Evolutionary conservation across 371 early-diverging fungal genomes (phyloP), one percentile per base, ranked within the genome.

Genomic region (Mucor irregularis): DNA sequence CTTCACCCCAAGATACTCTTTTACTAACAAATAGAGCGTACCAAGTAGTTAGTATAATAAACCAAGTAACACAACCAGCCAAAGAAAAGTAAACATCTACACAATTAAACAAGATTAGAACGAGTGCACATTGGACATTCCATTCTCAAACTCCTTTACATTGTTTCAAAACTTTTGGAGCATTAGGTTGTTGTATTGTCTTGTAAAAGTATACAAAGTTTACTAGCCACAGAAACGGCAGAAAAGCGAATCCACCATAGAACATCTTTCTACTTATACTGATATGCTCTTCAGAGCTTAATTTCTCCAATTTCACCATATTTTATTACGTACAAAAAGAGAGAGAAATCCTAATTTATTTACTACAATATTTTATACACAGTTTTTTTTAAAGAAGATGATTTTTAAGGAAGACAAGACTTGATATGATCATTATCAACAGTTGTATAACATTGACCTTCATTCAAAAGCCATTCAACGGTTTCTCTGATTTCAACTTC

Each of bases 391-490:
- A n/a, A n/a, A n/a, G n/a, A n/a, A n/a, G n/a, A 39, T 39, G 21
- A 24, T 28, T 14, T 40, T 53, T 60, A 55, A 44, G 55, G 51
- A 11, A 51, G 31, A 42, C 53, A 62, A 4, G 78, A 66, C 62
- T 80, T 82, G 52, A 81, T 62, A 55, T 89, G 85, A 19, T 75
- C 62, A 9, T 86, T 84, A 60, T 87, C 87, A 42, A 79, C 71
- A 22, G 89, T 90, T 50, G 58, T 73, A 69, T 87, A 89, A 42
- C 83, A 62, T 47, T 75, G 82, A 4, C 90, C 90, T 58, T 90
- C 89, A 29, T 62, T 59, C 8, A 59, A 47, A 17, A 90, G 71
- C 54, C 61, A 74, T 0, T 84, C 79, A 24, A 86, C 54, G 1
- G 72, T 70, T 11, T 77, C 60, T 44, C 79, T 73, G 28, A 87